phyloP scores from a whole-genome alignment of 352 stramenopile genomes.

The Plasmopara viticola region DNA sequence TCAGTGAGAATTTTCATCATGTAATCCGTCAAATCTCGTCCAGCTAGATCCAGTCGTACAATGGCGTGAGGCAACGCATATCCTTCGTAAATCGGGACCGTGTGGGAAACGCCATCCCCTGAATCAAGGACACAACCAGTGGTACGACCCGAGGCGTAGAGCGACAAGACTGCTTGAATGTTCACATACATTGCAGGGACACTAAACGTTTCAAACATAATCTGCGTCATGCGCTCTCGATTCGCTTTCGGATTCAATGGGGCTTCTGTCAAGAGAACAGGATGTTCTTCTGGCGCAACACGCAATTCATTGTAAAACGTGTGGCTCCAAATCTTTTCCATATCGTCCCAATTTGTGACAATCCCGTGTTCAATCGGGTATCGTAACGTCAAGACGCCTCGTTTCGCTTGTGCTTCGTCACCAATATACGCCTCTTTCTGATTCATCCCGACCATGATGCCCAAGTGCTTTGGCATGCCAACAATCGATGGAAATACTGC shows the following conservation, averaged over 20 bases:
- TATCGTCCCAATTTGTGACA: conserved; percentile 99
- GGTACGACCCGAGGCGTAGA: conserved; percentile 93
- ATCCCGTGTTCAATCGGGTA: conserved; percentile 99
- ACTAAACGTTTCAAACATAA: conserved; percentile 97
- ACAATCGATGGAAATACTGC: conserved; percentile 71
- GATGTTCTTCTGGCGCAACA: conserved; percentile 94
- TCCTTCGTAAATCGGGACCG: conserved; percentile 93
- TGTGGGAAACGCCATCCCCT: conserved; percentile 92
- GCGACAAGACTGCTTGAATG: conserved; percentile 89
- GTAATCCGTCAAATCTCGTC: conserved; percentile 93
- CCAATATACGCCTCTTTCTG: conserved; percentile 93
- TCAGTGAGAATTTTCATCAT: conserved; percentile 97
- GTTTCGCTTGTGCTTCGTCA: conserved; percentile 90
- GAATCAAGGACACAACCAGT: conserved; percentile 95
- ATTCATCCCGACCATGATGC: conserved; percentile 98
- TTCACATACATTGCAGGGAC: conserved; percentile 93
- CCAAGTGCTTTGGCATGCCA: conserved; percentile 90
- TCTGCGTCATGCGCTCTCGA: conserved; percentile 91
- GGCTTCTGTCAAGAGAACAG: conserved; percentile 92
- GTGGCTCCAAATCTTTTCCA: conserved; percentile 99
- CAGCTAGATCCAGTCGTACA: conserved; percentile 91
- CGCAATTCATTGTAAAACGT: conserved; percentile 99
- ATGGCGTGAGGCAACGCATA: conserved; percentile 95
- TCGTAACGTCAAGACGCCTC: conserved; percentile 90
- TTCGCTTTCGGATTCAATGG: conserved; percentile 93